Evolutionary conservation across 1,284 basidiomycete genomes (phyloP).

Genomic region (Cryptococcus depauperatus): DNA sequence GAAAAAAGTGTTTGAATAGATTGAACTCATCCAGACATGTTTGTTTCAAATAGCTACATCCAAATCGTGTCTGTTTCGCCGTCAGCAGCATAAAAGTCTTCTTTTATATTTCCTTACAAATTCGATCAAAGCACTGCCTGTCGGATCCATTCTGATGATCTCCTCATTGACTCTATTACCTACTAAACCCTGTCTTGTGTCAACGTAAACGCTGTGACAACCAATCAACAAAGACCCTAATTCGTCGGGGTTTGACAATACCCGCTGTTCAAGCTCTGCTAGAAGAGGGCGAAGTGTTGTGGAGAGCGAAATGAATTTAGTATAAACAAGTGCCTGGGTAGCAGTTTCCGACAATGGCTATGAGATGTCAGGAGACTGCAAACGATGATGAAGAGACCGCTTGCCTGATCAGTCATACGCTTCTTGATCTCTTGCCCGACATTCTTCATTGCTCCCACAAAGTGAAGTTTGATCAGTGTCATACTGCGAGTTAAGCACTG

Average conservation of each 20-base stretch:
- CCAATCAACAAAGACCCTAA: constrained; percentile 67
- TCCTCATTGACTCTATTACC: constrained; percentile 65
- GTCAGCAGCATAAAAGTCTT: background rate
- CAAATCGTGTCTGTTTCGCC: constrained; percentile 62
- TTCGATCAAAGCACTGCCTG: constrained; percentile 70
- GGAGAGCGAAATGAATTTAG: constrained; percentile 69
- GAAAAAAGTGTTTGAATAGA: constrained; percentile 74
- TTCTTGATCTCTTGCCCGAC: constrained; percentile 65
- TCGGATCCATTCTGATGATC: constrained; percentile 69
- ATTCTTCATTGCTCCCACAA: constrained; percentile 68
- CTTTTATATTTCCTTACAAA: constrained; percentile 50
- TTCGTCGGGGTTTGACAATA: constrained; percentile 58
- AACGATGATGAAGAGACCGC: constrained; percentile 4
- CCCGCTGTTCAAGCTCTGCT: constrained; percentile 72
- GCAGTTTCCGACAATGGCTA: constrained; percentile 75
- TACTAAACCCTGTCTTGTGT: constrained; percentile 60
- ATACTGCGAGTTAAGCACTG: constrained; percentile 92
- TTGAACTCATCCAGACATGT: constrained; percentile 80
- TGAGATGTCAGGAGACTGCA: constrained; percentile 8
- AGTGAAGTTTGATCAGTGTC: constrained; percentile 92
- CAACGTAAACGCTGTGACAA: constrained; percentile 75
- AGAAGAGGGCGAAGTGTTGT: constrained; percentile 65
- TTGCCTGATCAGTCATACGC: constrained; percentile 63
- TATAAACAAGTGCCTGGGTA: constrained; percentile 75
- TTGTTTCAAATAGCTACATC: constrained; percentile 82